A percentile compares a stretch with the other conserved stretches of the same genome.
phyloP scores from a whole-genome alignment of 2,329 filamentous ascomycete species.

The Trichoderma cornu-damae region DNA sequence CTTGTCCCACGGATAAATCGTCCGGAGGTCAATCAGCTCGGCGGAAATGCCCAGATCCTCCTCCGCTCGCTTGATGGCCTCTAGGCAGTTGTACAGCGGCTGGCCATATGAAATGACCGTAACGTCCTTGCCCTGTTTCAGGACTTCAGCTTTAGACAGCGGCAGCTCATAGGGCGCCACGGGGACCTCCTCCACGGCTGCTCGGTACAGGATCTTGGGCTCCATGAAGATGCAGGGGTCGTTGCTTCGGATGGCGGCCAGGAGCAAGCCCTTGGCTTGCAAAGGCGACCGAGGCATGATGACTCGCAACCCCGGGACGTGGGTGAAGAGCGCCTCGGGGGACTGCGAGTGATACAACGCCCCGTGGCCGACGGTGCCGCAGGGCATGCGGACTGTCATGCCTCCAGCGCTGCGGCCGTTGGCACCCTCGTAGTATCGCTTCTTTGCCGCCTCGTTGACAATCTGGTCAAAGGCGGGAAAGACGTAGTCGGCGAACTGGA shows the following conservation, averaged over 20 bases:
- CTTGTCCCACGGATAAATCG: slow-evolving; percentile 88
- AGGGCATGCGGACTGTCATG: slow-evolving; percentile 84
- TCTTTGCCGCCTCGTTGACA: slow-evolving; percentile 88
- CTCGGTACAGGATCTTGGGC: slow-evolving; percentile 87
- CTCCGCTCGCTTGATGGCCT: slow-evolving; percentile 68
- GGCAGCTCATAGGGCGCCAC: slow-evolving; percentile 75
- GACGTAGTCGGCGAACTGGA: slow-evolving; percentile 93
- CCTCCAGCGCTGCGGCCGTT: slow-evolving; percentile 63
- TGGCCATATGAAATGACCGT: slow-evolving; percentile 88
- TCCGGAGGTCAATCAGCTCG: slow-evolving; percentile 83
- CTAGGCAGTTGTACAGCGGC: slow-evolving; percentile 76
- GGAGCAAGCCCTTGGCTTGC: slow-evolving; percentile 82
- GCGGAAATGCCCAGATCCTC: slow-evolving; percentile 70
- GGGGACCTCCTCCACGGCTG: slow-evolving; percentile 87
- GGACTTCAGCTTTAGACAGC: slow-evolving; percentile 75
- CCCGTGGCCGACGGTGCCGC: slow-evolving; percentile 83
- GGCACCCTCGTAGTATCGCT: slow-evolving; percentile 66
- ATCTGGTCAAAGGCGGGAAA: slow-evolving; percentile 92
- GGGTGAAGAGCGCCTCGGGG: slow-evolving; percentile 81
- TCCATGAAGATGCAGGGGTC: slow-evolving; percentile 93
- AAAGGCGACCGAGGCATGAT: slow-evolving; percentile 79
- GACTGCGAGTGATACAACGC: slow-evolving; percentile 85
- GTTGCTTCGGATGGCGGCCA: slow-evolving; percentile 70
- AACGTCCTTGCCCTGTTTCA: slow-evolving; percentile 74
- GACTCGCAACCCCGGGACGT: slow-evolving; percentile 79